A percentile compares a stretch with the other conserved stretches of the same genome.
phyloP scores from a whole-genome alignment of 768 basidiomycete genomes.

The Brasilioporus rufonigricans region DNA sequence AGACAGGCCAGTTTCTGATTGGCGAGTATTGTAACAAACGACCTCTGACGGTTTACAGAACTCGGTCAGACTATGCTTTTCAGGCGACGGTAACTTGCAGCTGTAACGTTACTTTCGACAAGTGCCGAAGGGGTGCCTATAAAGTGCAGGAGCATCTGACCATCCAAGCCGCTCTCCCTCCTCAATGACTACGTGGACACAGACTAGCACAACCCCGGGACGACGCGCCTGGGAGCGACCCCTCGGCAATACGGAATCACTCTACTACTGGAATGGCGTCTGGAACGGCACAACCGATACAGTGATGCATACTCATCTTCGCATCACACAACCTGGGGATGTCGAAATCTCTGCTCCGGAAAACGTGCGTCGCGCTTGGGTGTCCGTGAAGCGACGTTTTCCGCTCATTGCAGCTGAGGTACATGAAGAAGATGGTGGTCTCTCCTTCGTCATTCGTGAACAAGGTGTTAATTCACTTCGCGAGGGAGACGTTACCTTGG shows the following conservation, averaged over 20 bases:
- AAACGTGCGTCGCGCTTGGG: constrained; percentile 44
- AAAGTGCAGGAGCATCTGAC: not conserved
- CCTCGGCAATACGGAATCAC: constrained; percentile 41
- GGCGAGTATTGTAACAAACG: not conserved
- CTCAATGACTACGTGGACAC: not conserved
- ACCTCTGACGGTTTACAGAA: not conserved
- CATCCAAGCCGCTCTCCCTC: not conserved
- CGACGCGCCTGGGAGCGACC: constrained; percentile 2
- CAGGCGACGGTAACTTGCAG: too few relatives aligned
- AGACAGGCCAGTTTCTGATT: not conserved
- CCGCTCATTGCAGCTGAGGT: constrained; percentile 42
- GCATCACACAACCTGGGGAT: not conserved
- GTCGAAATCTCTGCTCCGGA: constrained; percentile 20
- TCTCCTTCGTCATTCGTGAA: constrained; percentile 41
- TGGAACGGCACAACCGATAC: constrained; percentile 45
- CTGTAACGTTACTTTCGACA: not conserved
- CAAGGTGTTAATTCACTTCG: constrained; percentile 23
- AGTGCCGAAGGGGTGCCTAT: not conserved
- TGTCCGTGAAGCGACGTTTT: constrained; percentile 44
- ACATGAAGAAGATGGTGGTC: constrained; percentile 13
- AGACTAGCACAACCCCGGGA: not conserved
- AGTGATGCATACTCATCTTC: constrained; percentile 37
- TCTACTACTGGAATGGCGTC: constrained; percentile 29
- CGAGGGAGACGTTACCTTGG: constrained; percentile 38
- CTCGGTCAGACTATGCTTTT: too few relatives aligned